Conservation (phyloP, 2,329 filamentous ascomycete species). For the Microcyclosporella mali region DNA sequence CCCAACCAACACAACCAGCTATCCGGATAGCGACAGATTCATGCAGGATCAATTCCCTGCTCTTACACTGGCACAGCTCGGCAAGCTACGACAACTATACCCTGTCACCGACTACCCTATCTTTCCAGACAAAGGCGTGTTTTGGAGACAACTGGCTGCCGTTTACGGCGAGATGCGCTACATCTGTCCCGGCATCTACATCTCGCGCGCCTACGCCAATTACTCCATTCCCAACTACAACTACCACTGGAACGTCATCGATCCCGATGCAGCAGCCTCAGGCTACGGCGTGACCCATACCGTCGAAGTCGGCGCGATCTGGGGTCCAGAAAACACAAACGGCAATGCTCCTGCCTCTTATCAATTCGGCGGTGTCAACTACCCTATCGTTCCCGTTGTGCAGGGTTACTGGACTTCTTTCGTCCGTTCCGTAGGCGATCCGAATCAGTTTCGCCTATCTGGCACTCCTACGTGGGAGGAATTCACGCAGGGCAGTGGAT, state of each 20-base stretch:
- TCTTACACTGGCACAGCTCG: slow-evolving; percentile 47
- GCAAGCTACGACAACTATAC: slow-evolving; percentile 50
- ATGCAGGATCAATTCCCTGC: slow-evolving; percentile 54
- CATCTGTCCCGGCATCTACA: slow-evolving; percentile 56
- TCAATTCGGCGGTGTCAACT: slow-evolving; percentile 47
- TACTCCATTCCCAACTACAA: slow-evolving; percentile 51
- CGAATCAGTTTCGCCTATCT: slow-evolving; percentile 50
- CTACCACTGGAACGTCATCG: slow-evolving; percentile 64
- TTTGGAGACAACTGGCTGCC: slow-evolving; percentile 53
- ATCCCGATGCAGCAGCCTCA: slow-evolving; percentile 45
- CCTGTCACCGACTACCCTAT: slow-evolving; percentile 41
- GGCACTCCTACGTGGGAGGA: slow-evolving; percentile 49
- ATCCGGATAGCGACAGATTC: slow-evolving; percentile 49
- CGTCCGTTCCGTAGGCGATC: slow-evolving; percentile 55
- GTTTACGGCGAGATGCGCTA: slow-evolving; percentile 62
- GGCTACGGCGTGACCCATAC: slow-evolving; percentile 59
- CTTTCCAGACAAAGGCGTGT: slow-evolving; percentile 47
- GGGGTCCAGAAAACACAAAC: slow-evolving; percentile 54
- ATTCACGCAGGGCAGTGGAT: slow-evolving; percentile 32
- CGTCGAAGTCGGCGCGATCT: slow-evolving; percentile 61
- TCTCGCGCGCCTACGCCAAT: slow-evolving; percentile 41
- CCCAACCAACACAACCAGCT: slow-evolving; percentile 43
- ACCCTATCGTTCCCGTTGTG: slow-evolving; percentile 52
- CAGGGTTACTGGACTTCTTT: slow-evolving; percentile 73
- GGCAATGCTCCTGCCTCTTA: slow-evolving; percentile 52